Evolutionary conservation across 78 protist species (phyloP), one percentile per base, ranked within the genome.

Genomic region (Dictyostelium brefeldianum): DNA sequence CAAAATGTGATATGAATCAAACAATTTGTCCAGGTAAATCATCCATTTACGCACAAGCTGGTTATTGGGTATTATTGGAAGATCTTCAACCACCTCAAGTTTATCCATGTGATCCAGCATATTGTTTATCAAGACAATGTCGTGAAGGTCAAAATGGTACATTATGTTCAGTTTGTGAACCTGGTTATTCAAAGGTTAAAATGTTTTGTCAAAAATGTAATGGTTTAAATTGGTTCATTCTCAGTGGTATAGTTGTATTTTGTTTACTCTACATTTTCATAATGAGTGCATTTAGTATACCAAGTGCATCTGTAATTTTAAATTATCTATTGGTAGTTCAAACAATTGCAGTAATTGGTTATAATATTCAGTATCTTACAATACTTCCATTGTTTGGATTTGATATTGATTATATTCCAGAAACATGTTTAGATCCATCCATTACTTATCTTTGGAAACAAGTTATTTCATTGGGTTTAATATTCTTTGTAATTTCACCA

Each of bases 171-270:
- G 25, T 59, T 0, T 87, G 93, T 22, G 77, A 57, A 3, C 17
- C 41, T 29, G 93, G 93, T 11, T 87, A 77, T 29, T n/a, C 59
- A 14, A 87, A 87, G 15, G 93, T 87, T n/a, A 87, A 87, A 62
- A 29, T 46, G 31, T 77, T 20, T 57, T 87, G 93, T 77, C 51
- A 56, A 29, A 5, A 56, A 7, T 87, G 93, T 64, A 11, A 74
- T 10, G 56, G 59, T 0, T 10, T 70, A n/a, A 87, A 77, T 18
- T 15, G 8, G 20, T 36, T 5, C 5, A 4, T 87, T 2, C 2
- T 70, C 0, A 0, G 41, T 1, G 83, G 84, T 20, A 17, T 78
- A 36, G 29, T 59, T 11, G 53, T 65, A 31, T 87, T 87, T 67
- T n/a, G 47, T 0, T 2, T 27, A 4, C 1, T 77, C 43, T 78